A percentile compares a stretch with the other conserved stretches of the same genome.
Evolutionary conservation across 805 yeast genomes (phyloP).

Genomic region (Pichia thaimueangensis): DNA sequence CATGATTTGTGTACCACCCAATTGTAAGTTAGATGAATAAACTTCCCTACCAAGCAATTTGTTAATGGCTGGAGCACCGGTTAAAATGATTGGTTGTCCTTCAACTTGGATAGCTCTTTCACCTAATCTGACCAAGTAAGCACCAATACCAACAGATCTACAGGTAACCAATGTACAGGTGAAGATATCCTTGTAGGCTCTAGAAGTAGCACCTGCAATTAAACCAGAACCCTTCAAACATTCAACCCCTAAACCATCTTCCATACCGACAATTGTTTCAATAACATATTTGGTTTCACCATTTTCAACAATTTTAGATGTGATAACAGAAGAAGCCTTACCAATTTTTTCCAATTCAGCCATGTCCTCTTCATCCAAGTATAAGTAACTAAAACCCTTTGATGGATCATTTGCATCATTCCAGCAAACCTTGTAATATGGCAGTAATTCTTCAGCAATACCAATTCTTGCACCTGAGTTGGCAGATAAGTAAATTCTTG

Average conservation of each 20-base stretch:
- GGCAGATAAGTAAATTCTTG: slow-evolving; percentile 92
- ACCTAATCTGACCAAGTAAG: slow-evolving; percentile 94
- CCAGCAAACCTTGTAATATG: slow-evolving; percentile 91
- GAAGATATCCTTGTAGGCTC: slow-evolving; percentile 96
- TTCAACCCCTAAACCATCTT: slow-evolving; percentile 97
- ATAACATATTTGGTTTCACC: slow-evolving; percentile 82
- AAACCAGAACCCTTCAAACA: slow-evolving; percentile 97
- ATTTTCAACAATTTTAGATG: slow-evolving; percentile 74
- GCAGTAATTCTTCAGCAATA: slow-evolving; percentile 91
- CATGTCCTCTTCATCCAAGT: slow-evolving; percentile 65
- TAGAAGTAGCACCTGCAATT: slow-evolving; percentile 97
- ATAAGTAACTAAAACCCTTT: slow-evolving; percentile 87
- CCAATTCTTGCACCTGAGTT: slow-evolving; percentile 99
- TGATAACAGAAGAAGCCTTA: slow-evolving; percentile 54
- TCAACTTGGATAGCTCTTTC: slow-evolving; percentile 98
- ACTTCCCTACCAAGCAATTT: slow-evolving; percentile 96
- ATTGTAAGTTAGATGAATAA: slow-evolving; percentile 91
- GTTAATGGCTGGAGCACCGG: slow-evolving; percentile 99
- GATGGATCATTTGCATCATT: slow-evolving; percentile 64
- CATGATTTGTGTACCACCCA: slow-evolving; percentile 99
- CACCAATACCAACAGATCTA: slow-evolving; percentile 99
- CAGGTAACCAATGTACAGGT: slow-evolving; percentile 98
- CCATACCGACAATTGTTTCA: slow-evolving; percentile 83
- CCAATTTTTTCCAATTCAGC: slow-evolving; percentile 51
- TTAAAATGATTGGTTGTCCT: slow-evolving; percentile 96